Evolutionary conservation across 164 flowering plant species (phyloP), one percentile per base, ranked within the genome.

Genomic region (Annona cherimola): DNA sequence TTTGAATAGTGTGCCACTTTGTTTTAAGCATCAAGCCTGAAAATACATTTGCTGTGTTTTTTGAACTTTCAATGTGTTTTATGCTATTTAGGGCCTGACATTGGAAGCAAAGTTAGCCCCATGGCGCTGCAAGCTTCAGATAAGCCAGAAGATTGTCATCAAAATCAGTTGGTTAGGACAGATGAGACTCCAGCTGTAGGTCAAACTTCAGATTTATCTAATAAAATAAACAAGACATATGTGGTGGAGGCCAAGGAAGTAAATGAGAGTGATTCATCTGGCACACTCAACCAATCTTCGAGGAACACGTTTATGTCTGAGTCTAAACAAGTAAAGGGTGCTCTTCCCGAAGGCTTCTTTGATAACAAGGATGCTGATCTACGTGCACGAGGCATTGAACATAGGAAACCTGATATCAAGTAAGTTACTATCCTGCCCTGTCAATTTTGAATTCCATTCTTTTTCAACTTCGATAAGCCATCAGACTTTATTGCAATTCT

Each of bases 331-430:
- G 76, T 42, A 20, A 86, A 85, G 79, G 92, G 92, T 75, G 88
- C 85, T 67, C 87, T 92, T 41, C 99, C 98, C 68, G 90, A 83
- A 79, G 99, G 99, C 41, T 94, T 94, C 81, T 94, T 91, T 81
- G 99, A 94, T 77, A 83, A 90, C 83, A 91, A 91, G 78, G 98
- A 94, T 74, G 94, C 94, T 74, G 99, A 94, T 83, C 80, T 91
- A 64, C 96, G 88, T 74, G 99, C 99, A 41, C 97, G 94, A 59
- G 98, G 99, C 50, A 86, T 94, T 77, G 84, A 89, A 72, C 94
- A 81, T 71, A 91, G 91, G 57, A 94, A 92, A 81, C 80, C 79
- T 71, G 95, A 94, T 84, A 82, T 88, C 69, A 91, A 92, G 99
- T 94, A 79, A 82, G 95, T 79, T 78, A 20, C 1, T 43, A 20